These are phyloP conservation scores for Daldinia childiae DNA, from an alignment of 495 filamentous ascomycete genomes.

Conservation along the genomic window DNA sequence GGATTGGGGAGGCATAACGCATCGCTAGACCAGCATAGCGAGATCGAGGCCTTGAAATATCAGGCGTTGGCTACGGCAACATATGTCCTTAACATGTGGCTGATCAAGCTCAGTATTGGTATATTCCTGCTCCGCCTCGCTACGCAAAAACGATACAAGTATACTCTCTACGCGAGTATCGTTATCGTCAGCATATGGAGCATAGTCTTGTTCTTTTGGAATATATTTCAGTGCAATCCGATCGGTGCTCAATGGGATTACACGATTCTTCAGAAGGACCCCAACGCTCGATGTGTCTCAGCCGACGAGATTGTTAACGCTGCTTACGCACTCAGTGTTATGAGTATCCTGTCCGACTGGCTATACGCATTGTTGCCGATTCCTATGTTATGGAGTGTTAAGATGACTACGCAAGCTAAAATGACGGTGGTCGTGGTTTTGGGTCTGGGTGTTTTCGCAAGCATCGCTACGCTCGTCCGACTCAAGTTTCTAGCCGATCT, in stretches of 20 bases:
- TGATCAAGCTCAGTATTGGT: slow-evolving; percentile 58
- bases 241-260: slow-evolving; percentile 54
- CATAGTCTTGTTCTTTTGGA: slow-evolving; percentile 51
- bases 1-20: slow-evolving; percentile 53
- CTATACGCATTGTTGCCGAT: slow-evolving; percentile 55
- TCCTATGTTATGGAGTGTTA: slow-evolving; percentile 56
- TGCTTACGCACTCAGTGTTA: slow-evolving; percentile 52
- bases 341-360: slow-evolving; percentile 55
- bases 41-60: slow-evolving; percentile 51
- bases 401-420: slow-evolving; percentile 52
- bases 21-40: slow-evolving; percentile 44
- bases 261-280: slow-evolving; percentile 43
- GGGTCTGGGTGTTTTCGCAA: slow-evolving; percentile 54
- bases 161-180: slow-evolving; percentile 48
- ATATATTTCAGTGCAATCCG: slow-evolving; percentile 53
- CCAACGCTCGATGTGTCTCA: slow-evolving; percentile 44
- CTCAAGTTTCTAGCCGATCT: slow-evolving; percentile 51
- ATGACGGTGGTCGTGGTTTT: slow-evolving; percentile 51
- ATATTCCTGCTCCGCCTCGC: slow-evolving; percentile 55
- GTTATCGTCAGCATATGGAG: slow-evolving; percentile 51
- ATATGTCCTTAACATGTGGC: slow-evolving; percentile 55
- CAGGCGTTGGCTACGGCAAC: slow-evolving; percentile 52
- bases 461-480: slow-evolving; percentile 53
- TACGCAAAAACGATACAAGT: slow-evolving; percentile 48
- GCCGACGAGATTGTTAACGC: slow-evolving; percentile 49